These are phyloP conservation scores for Emmonsiellopsis sp. DNA, from an alignment of 2,329 filamentous ascomycete species.

Conservation along the genomic window DNA sequence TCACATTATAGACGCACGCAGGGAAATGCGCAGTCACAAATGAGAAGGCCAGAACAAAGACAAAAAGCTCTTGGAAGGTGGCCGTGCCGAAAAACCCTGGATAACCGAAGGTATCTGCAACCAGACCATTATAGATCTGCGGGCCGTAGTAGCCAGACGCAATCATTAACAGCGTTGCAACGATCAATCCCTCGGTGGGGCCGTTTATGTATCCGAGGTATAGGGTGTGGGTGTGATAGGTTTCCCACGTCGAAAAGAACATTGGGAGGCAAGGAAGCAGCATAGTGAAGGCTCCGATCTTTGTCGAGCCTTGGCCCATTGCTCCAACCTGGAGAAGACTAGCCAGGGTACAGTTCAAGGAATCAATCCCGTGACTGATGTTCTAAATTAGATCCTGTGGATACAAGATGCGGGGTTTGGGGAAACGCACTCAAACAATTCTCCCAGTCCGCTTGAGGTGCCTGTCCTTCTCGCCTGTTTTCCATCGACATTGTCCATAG, in stretches of 20 bases:
- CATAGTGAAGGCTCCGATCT: constrained; percentile 81
- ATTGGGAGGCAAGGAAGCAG: constrained; percentile 87
- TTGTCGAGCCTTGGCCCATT: constrained; percentile 80
- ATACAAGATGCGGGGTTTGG: neutral
- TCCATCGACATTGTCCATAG: constrained; percentile 97
- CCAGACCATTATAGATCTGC: constrained; percentile 70
- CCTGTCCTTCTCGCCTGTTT: constrained; percentile 94
- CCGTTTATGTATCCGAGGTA: constrained; percentile 97
- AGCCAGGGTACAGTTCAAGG: constrained; percentile 89
- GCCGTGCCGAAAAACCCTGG: constrained; percentile 57
- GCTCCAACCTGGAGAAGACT: constrained; percentile 85
- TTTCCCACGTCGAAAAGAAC: constrained; percentile 99
- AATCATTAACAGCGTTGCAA: constrained; percentile 79
- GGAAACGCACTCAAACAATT: constrained; percentile 71
- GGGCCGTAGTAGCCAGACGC: constrained; percentile 82
- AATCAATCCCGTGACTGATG: constrained; percentile 82
- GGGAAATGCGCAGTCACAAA: constrained; percentile 70
- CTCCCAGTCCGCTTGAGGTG: constrained; percentile 87
- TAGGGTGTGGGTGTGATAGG: constrained; percentile 94
- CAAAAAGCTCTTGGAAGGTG: constrained; percentile 83
- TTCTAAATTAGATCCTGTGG: constrained; percentile 16
- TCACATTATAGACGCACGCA: constrained; percentile 81
- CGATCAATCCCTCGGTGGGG: constrained; percentile 86
- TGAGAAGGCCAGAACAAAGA: constrained; percentile 57
- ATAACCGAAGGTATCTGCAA: constrained; percentile 61